These are phyloP conservation scores for Pyrrhoderma noxium DNA, from an alignment of 1,284 basidiomycete genomes.

Conservation along the genomic window DNA sequence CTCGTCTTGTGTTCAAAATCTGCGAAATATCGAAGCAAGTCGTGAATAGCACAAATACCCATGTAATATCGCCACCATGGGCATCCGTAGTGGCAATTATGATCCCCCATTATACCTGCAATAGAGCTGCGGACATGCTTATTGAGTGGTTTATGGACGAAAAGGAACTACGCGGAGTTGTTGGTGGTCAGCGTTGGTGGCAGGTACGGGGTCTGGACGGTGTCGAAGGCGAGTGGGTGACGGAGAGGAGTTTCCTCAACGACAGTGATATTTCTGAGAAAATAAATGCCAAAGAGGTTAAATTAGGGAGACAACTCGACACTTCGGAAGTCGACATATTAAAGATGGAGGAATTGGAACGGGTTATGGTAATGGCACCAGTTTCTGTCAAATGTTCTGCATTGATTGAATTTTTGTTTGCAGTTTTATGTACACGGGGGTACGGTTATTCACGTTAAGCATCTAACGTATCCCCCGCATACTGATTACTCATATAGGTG, in stretches of 20 bases:
- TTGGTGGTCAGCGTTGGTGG: conserved; percentile 84
- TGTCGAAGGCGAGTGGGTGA: conserved; percentile 77
- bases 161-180: conserved; percentile 60
- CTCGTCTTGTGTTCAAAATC: background rate
- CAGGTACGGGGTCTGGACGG: conserved; percentile 65
- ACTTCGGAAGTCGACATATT: conserved; percentile 36
- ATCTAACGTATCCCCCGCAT: too few species aligned
- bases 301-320: conserved; percentile 21
- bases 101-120: conserved; percentile 58
- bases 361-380: conserved; percentile 41
- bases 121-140: conserved; percentile 65
- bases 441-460: conserved; percentile 25
- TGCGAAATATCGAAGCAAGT: background rate
- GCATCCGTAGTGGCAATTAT: conserved; percentile 63
- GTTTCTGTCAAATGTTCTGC: background rate
- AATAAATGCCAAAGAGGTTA: conserved; percentile 25
- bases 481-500: too few species aligned
- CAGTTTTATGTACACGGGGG: conserved; percentile 73
- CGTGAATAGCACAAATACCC: conserved; percentile 57
- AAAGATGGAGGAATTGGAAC: conserved; percentile 48
- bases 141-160: conserved; percentile 71
- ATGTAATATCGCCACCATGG: conserved; percentile 73
- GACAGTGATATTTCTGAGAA: conserved; percentile 20
- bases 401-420: background rate
- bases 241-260: conserved; percentile 43